A percentile compares a stretch with the other conserved stretches of the same genome.
Evolutionary conservation across 2,329 filamentous ascomycete species (phyloP).

Genomic region (Alternaria rosae): DNA sequence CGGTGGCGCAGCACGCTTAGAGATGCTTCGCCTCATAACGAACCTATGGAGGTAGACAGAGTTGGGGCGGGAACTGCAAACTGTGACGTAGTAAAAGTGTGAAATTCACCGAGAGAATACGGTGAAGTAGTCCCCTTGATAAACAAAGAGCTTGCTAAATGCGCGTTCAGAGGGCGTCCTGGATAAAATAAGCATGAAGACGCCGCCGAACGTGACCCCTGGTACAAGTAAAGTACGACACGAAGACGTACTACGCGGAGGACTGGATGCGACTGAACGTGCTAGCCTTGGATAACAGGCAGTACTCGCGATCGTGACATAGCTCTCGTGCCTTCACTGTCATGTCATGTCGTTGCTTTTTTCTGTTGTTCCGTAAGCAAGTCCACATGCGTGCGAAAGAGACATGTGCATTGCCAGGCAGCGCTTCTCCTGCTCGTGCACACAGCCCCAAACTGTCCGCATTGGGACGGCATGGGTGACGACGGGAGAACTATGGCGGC

Average conservation of each 20-base stretch:
- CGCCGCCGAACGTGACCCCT: neutral
- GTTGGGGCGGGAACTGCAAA: conserved; percentile 3
- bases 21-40: conserved; percentile 13
- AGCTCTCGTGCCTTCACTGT: neutral
- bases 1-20: conserved; percentile 15
- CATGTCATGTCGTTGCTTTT: conserved; percentile 4
- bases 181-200: neutral
- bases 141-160: neutral
- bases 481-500: neutral
- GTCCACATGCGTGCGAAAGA: neutral
- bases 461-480: neutral
- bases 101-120: neutral
- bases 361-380: neutral
- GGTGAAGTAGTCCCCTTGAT: neutral
- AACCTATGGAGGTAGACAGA: conserved; percentile 5
- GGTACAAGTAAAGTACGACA: neutral
- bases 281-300: conserved; percentile 12
- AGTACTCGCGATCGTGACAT: conserved; percentile 1
- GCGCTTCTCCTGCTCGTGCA: neutral
- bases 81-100: neutral
- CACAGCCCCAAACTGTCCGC: conserved; percentile 13
- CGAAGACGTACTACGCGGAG: neutral
- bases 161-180: neutral
- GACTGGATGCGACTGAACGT: conserved; percentile 8
- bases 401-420: conserved; percentile 6